Evolutionary conservation across 139 green algal genomes (phyloP), one percentile per base, ranked within the genome.

Genomic region (Ettlia oleoabundans): DNA sequence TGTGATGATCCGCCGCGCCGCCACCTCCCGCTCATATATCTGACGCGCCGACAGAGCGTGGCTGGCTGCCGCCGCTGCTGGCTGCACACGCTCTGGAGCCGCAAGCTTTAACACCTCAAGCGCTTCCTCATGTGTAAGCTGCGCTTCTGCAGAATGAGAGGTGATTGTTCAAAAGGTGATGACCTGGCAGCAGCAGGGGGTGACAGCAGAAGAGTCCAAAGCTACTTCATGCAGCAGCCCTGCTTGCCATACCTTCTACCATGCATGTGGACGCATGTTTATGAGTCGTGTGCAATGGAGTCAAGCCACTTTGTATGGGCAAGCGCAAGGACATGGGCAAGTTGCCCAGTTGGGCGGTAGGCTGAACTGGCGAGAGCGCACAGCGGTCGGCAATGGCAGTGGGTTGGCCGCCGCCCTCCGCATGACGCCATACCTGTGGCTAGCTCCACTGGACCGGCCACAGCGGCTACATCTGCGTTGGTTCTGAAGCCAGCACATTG

Each of bases 1-100:
- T 0, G 88, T 95, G 33, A 90, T 85, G 80, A 94, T 90, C 5
- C 80, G 52, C 7, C 61, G 55, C 32, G 68, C 64, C 15, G 28
- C 32, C 6, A 18, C 10, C 79, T 80, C 67, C 32, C 64, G 64
- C 47, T 80, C 69, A 30, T 81, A 73, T 8, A 88, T 38, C 52
- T 80, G 35, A 5, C 65, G 62, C 2, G 87, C 87, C 21, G 87
- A 89, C 22, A 80, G 41, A 1, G 73, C 82, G 30, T 76, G 77
- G 26, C 47, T n/a, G 18, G 73, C 52, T 2, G 53, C 40, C 0
- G 67, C 35, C 19, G 26, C 53, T 24, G 21, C 58, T 24, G 52
- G 55, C 4, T 33, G 41, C 61, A 74, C 80, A 32, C 62, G 40
- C 8, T 63, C 35, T 37, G 83, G 67, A 9, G 40, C 35, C 0